Evolutionary conservation across 1,284 basidiomycete genomes (phyloP), one percentile per base, ranked within the genome.

Genomic region (Microbotryum lychnidis-dioicae): DNA sequence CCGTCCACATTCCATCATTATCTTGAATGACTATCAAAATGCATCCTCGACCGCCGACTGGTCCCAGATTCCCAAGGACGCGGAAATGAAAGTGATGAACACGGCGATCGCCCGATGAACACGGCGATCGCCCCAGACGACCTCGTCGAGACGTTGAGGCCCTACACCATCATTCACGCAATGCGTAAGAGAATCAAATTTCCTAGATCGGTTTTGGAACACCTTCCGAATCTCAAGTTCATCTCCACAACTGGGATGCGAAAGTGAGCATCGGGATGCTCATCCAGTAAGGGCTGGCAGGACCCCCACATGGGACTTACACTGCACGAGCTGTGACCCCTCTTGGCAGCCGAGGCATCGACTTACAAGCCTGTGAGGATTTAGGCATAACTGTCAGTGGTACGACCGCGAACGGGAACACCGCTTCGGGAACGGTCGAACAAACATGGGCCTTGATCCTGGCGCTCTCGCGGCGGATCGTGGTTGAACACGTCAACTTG

Each of bases 101-200:
- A n/a, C n/a, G n/a, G n/a, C n/a, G n/a, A n/a, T n/a, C n/a, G n/a
- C n/a, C n/a, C n/a, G 21, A 69, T 79, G 73, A 75, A 75, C 4
- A 79, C 83, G 54, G 82, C 83, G 1, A 72, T 84, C 44, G 70
- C 73, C 16, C 79, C 82, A 60, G 77, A 80, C 71, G 72, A 73
- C 23, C 77, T 85, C 3, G 79, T 78, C 2, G 68, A 77, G 49
- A 76, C 82, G 50, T 76, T 86, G 47, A 67, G 77, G 51, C 76
- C 78, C 1, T 85, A 81, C 73, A 72, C 80, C 6, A 79, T 86
- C 46, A 77, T 86, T n/a, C 82, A 81, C 69, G 79, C 83, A 4
- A 86, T 85, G 84, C 77, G 84, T 58, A 84, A 86, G 71, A 76
- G 84, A 44, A 85, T 84, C 0, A 82, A 80, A 61, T 81, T 87